A percentile compares a stretch with the other conserved stretches of the same genome.
These are phyloP conservation scores for Coleophoma crateriformis DNA, from an alignment of 2,329 filamentous ascomycete genomes.

Conservation along the genomic window DNA sequence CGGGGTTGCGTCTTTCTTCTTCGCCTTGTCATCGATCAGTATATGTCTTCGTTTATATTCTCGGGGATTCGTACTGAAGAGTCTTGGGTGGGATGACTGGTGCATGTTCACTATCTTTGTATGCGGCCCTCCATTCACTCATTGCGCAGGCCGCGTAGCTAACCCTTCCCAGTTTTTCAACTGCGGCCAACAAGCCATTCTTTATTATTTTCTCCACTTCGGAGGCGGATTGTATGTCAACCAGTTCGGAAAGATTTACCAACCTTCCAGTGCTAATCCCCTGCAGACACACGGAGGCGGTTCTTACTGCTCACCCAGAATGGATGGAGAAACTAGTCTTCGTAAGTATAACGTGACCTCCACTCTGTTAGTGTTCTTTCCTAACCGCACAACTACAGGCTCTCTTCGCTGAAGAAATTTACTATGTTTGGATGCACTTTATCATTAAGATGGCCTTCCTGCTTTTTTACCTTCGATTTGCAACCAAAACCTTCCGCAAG, in stretches of 20 bases:
- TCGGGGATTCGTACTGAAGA: constrained; percentile 4
- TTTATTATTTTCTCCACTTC: constrained; percentile 9
- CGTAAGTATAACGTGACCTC: neutral
- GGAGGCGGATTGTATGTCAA: constrained; percentile 5
- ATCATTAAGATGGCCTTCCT: constrained; percentile 28
- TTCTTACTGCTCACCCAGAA: constrained; percentile 3
- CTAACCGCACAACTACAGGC: constrained; percentile 5
- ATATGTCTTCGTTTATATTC: constrained; percentile 8
- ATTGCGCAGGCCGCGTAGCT: too few species aligned
- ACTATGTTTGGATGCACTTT: constrained; percentile 26
- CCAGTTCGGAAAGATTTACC: neutral
- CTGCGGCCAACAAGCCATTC: constrained; percentile 7
- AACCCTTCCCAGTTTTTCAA: constrained; percentile 7
- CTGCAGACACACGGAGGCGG: neutral
- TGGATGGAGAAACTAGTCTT: constrained; percentile 3
- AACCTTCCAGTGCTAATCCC: too few species aligned
- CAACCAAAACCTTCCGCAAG: constrained; percentile 16
- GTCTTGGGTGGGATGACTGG: constrained; percentile 12
- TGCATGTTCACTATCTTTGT: constrained; percentile 8
- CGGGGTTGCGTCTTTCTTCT: constrained; percentile 6
- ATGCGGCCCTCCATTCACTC: neutral
- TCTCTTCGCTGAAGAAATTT: constrained; percentile 27
- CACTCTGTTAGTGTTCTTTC: neutral
- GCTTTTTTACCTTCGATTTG: constrained; percentile 26
- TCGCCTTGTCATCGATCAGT: constrained; percentile 3